These are phyloP conservation scores for Vitis hybrid DNA, from an alignment of 177 flowering plant genomes.

Conservation along the genomic window DNA sequence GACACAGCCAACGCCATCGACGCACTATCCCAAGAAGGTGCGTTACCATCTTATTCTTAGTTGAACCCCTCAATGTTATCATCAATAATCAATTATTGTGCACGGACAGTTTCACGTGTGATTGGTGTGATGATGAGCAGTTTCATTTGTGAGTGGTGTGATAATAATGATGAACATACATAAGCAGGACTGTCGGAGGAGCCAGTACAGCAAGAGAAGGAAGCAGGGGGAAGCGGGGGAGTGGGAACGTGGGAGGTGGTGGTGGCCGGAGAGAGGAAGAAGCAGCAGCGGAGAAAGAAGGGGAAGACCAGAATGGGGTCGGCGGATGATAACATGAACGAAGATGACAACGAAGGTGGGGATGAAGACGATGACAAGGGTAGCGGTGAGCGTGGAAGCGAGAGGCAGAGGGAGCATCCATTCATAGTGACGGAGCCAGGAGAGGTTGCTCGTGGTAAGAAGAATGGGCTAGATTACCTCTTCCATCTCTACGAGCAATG, in stretches of 20 bases:
- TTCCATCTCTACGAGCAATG: constrained; percentile 96
- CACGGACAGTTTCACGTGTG: too few relatives aligned
- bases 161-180: too few relatives aligned
- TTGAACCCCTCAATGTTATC: not conserved
- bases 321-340: constrained; percentile 20
- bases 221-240: constrained; percentile 68
- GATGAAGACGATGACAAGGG: constrained; percentile 29
- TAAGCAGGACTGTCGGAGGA: constrained; percentile 83
- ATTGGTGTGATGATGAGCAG: too few relatives aligned
- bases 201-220: constrained; percentile 75
- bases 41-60: not conserved
- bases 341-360: constrained; percentile 5
- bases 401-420: constrained; percentile 94
- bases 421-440: constrained; percentile 98
- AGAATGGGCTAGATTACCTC: constrained; percentile 95
- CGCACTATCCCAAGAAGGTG: constrained; percentile 97
- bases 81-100: too few relatives aligned
- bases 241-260: constrained; percentile 39
- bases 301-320: constrained; percentile 13
- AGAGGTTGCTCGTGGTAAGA: constrained; percentile 95
- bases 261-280: constrained; percentile 24
- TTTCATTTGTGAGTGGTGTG: too few relatives aligned
- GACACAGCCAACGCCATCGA: constrained; percentile 59
- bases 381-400: constrained; percentile 23
- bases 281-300: constrained; percentile 42